Base-by-base conservation (phyloP, 495 filamentous ascomycete genomes). In the Bathelium albidoporum region DNA sequence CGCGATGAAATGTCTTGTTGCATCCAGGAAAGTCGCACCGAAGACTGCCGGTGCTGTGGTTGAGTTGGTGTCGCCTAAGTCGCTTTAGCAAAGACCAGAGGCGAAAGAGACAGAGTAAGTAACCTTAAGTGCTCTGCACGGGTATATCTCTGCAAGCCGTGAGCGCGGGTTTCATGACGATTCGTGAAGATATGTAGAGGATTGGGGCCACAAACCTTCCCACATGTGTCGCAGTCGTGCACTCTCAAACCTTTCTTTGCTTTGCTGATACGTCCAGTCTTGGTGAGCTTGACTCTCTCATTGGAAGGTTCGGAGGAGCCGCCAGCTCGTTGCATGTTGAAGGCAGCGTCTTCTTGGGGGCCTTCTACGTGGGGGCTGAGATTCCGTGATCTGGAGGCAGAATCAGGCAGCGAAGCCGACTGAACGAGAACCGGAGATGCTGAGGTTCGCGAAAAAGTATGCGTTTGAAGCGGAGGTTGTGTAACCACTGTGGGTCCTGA, bases 81-180 rank as follows among this genome's bases (percentile, higher is more conserved):
- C 52, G 28, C 59, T 22, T 61, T 59, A 34, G 62, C 43, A 58
- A 41, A 31, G 59, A n/a, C 16, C 36, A 22, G 52, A n/a, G 43
- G 20, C 39, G 22, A 32, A 16, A 9, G 55, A 59, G 28, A 14
- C 7, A 41, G 32, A 44, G 59, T 44, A 14, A 39, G 76, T 74
- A 77, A 88, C 87, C 88, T 85, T 60, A 89, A 75, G 75, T 96
- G 91, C 71, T 96, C 91, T 32, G 89, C 90, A 71, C 91, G 81
- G 22, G 90, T 94, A 71, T 76, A 76, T 12, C 66, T 67, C 74
- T 76, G 64, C n/a, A 12, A 36, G 20, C 22, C 3, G 20, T 55
- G 20, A 55, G 49, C 24, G 20, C 20, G 22, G 26, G 49, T 55
- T 29, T 29, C 20, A 26, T 11, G 20, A 29, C 9, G 49, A 22